Evolutionary conservation across 2,329 filamentous ascomycete genomes (phyloP).

Genomic region (Fusarium neocosmosporiellum): DNA sequence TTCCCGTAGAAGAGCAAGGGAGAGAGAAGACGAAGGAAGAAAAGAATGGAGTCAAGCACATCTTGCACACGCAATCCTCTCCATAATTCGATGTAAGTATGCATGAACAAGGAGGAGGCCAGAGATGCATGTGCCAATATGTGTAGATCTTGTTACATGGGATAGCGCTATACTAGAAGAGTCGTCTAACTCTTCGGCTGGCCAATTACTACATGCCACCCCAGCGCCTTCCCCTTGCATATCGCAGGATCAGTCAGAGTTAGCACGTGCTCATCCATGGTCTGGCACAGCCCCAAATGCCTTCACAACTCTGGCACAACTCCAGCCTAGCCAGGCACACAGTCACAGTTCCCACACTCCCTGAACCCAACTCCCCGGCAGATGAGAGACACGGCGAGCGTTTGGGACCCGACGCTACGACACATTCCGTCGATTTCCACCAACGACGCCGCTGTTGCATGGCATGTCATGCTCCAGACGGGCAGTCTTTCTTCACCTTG

Average conservation of each 20-base stretch:
- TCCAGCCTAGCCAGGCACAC: conserved; percentile 2
- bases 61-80: conserved; percentile 34
- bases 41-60: conserved; percentile 16
- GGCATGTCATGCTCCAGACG: conserved; percentile 19
- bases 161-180: neutral
- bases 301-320: conserved; percentile 29
- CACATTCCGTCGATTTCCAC: conserved; percentile 26
- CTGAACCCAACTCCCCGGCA: conserved; percentile 33
- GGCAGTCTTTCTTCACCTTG: conserved; percentile 3
- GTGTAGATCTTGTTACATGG: neutral
- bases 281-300: conserved; percentile 1
- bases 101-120: conserved; percentile 1
- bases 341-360: conserved; percentile 13
- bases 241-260: neutral
- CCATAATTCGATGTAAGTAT: conserved; percentile 12
- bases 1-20: conserved; percentile 15
- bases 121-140: conserved; percentile 18
- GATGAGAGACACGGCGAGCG: conserved; percentile 40
- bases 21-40: conserved; percentile 10
- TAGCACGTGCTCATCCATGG: neutral
- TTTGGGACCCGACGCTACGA: conserved; percentile 42
- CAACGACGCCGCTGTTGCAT: conserved; percentile 24
- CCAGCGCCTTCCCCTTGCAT: conserved; percentile 17
- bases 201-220: conserved; percentile 27
- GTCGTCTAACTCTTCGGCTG: neutral